phyloP scores from a whole-genome alignment of 768 basidiomycete genomes.

The Dioszegia aurantiaca region DNA sequence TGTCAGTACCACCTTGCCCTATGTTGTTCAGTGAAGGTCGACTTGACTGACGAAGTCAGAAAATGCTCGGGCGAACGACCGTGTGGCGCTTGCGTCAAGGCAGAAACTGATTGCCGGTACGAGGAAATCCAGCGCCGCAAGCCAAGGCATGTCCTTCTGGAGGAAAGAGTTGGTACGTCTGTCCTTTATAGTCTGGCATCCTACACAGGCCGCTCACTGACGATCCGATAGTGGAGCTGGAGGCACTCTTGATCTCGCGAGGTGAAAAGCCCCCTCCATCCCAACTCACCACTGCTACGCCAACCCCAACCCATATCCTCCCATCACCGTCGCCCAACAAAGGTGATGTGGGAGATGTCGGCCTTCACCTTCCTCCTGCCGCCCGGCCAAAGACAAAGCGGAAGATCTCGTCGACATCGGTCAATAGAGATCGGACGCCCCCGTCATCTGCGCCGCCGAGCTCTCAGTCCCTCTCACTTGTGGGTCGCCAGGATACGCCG shows the following conservation, averaged over 20 bases:
- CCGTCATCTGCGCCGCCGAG: no score
- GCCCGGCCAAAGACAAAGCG: no score
- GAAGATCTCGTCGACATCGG: no score
- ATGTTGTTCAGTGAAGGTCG: not conserved
- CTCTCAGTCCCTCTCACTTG: no score
- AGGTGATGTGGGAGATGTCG: no score
- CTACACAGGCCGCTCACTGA: no score
- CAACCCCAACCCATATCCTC: not conserved
- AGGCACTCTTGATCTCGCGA: constrained; percentile 10
- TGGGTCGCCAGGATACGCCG: no score
- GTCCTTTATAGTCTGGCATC: not conserved
- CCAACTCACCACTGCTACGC: not conserved
- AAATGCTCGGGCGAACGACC: constrained; percentile 43
- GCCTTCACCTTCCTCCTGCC: no score
- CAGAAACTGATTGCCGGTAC: constrained; percentile 33
- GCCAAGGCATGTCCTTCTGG: constrained; percentile 32
- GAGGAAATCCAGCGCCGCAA: constrained; percentile 34
- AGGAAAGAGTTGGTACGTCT: constrained; percentile 41
- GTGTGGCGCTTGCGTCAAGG: constrained; percentile 35
- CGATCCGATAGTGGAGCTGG: constrained; percentile 19
- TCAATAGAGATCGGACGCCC: no score
- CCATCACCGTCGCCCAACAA: no score
- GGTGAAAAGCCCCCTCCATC: constrained; percentile 8
- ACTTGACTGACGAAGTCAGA: constrained; percentile 18
- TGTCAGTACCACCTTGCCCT: constrained; percentile 23